These are phyloP conservation scores for Russula brevipes DNA, from an alignment of 768 basidiomycete species.

Conservation along the genomic window DNA sequence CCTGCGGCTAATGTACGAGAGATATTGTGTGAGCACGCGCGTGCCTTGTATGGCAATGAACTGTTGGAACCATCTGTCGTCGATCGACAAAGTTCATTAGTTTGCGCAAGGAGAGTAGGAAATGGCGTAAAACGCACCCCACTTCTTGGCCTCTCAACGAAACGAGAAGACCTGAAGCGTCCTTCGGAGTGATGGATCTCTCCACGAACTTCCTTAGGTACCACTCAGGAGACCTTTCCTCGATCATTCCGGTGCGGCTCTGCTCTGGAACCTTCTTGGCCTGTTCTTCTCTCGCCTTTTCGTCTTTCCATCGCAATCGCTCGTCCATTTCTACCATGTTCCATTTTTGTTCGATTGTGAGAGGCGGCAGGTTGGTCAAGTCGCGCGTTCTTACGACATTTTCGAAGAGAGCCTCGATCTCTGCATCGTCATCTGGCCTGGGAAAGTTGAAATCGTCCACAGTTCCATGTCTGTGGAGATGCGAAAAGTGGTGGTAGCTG, in stretches of 20 bases:
- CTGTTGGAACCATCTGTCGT: slow-evolving; percentile 66
- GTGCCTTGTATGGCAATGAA: slow-evolving; percentile 78
- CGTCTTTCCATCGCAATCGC: slow-evolving; percentile 72
- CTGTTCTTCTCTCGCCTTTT: slow-evolving; percentile 59
- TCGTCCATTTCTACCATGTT: slow-evolving; percentile 79
- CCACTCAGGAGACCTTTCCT: slow-evolving; percentile 82
- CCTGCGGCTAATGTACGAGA: slow-evolving; percentile 72
- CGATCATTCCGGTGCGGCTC: slow-evolving; percentile 47
- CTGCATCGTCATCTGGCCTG: slow-evolving; percentile 63
- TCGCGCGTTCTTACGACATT: slow-evolving; percentile 68
- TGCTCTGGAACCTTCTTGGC: slow-evolving; percentile 54
- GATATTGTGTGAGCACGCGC: slow-evolving; percentile 73
- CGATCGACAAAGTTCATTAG: not conserved
- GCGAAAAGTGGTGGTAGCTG: slow-evolving; percentile 40
- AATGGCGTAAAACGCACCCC: slow-evolving; percentile 44
- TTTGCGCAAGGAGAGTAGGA: not conserved
- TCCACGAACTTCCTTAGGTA: slow-evolving; percentile 90
- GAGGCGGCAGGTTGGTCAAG: slow-evolving; percentile 51
- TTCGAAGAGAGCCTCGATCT: slow-evolving; percentile 78
- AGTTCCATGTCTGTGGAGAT: slow-evolving; percentile 35
- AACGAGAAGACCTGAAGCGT: slow-evolving; percentile 68
- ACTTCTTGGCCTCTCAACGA: slow-evolving; percentile 78
- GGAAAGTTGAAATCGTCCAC: slow-evolving; percentile 67
- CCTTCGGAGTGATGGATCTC: slow-evolving; percentile 74
- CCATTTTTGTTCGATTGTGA: slow-evolving; percentile 87